Base-by-base conservation (phyloP, 163 green algal species). In the Trebouxiophyceae sp. region DNA sequence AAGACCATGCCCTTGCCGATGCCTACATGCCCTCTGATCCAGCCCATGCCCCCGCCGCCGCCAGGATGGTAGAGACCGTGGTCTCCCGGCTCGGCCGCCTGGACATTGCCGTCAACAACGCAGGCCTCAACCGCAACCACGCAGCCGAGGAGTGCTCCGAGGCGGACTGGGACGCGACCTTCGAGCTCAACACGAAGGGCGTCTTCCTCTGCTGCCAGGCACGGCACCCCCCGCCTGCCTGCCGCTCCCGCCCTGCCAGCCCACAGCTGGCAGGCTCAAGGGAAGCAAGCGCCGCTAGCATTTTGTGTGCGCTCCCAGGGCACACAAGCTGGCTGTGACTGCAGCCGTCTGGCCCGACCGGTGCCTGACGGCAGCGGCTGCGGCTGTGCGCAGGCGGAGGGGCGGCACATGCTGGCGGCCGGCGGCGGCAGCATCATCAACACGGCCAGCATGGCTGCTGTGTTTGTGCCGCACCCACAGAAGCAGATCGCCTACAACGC, bases 401-500 rank as follows among this genome's bases (percentile, higher is more conserved):
- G 57, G 1, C 6, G 30, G 50, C 63, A 77, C 68, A 82, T 82
- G 75, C 44, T 82, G 54, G 30, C 33, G 34, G n/a, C 60, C 2
- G 73, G 73, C 3, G 46, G 27, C 34, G 76, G 76, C 45, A 73
- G 65, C 39, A 80, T 83, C 63, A 80, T 83, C 62, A 83, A 83
- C 67, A 83, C 72, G 20, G 76, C 69, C 34, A 77, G 67, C 66
- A 80, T 83, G 76, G 72, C 76, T 7, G 67, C 65, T 22, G 58
- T 83, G 54, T 65, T 79, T 23, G 75, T 82, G 56, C 75, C 75
- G 19, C 71, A 82, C 57, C 75, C 75, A 20, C 72, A 80, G 69
- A 84, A 84, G 68, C 74, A 76, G 54, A 66, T 66, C 33, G 58
- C 74, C 29, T 84, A 84, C 68, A 84, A 81, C 58, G 71, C 77